These are phyloP conservation scores for Spathaspora sp. DNA, from an alignment of 805 yeast genomes.

Conservation along the genomic window DNA sequence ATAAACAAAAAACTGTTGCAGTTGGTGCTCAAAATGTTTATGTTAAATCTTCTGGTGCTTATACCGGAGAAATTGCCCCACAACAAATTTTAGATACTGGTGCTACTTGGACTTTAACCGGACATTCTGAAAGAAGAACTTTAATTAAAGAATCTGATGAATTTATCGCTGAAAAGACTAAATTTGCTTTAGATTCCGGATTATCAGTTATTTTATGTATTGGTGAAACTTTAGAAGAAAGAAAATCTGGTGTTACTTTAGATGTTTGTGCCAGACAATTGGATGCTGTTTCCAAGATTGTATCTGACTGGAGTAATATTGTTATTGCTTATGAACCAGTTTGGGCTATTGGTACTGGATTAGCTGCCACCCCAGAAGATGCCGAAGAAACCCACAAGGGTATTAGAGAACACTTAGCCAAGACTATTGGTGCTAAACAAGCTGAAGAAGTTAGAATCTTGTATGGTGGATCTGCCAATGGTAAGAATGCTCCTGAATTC, in stretches of 20 bases:
- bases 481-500: conserved; percentile 86
- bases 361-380: conserved; percentile 97
- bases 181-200: conserved; percentile 88
- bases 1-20: conserved; percentile 68
- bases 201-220: conserved; percentile 91
- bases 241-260: conserved; percentile 83
- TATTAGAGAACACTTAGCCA: conserved; percentile 79
- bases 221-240: conserved; percentile 96
- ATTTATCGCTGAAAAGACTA: conserved; percentile 88
- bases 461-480: conserved; percentile 98
- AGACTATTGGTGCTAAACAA: conserved; percentile 71
- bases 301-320: conserved; percentile 84
- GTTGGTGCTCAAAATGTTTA: conserved; percentile 92
- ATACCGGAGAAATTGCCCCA: conserved; percentile 95
- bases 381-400: conserved; percentile 93
- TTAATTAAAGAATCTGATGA: conserved; percentile 87
- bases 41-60: conserved; percentile 89
- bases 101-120: conserved; percentile 91
- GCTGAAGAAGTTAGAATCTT: conserved; percentile 84
- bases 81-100: conserved; percentile 86
- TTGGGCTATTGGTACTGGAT: conserved; percentile 99
- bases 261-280: conserved; percentile 86
- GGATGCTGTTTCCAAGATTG: conserved; percentile 77
- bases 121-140: conserved; percentile 98
- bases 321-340: conserved; percentile 99